These are phyloP conservation scores for Neospermospora avenae DNA, from an alignment of 2,329 filamentous ascomycete species.

Conservation along the genomic window DNA sequence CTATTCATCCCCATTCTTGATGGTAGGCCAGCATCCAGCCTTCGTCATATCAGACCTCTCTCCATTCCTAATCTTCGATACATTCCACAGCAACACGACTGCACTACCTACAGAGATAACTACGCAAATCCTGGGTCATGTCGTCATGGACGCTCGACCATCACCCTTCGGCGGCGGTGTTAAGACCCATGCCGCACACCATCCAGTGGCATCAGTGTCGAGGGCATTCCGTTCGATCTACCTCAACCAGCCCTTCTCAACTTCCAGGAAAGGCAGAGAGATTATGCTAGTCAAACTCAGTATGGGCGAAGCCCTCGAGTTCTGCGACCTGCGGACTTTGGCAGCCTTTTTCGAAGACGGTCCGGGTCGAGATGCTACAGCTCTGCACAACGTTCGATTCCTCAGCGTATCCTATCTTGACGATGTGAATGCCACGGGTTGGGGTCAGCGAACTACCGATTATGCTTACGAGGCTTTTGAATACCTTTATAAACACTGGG, in stretches of 20 bases:
- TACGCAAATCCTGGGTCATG: background rate
- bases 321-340: constrained; percentile 13
- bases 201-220: background rate
- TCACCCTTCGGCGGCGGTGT: background rate
- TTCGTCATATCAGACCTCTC: no score
- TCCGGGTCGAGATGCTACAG: constrained; percentile 9
- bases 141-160: background rate
- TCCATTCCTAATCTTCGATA: no score
- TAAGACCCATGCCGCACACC: no score
- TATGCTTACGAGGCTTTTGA: no score
- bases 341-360: constrained; percentile 18
- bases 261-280: constrained; percentile 9
- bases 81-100: no score
- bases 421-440: no score
- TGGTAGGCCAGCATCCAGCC: no score
- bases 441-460: no score
- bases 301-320: constrained; percentile 18
- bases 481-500: no score
- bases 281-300: constrained; percentile 10
- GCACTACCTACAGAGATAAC: background rate
- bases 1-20: no score
- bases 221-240: no score
- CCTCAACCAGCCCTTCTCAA: constrained; percentile 9
- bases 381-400: constrained; percentile 14
- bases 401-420: constrained; percentile 18